Base-by-base conservation (phyloP, 495 filamentous ascomycete genomes). In the Achaetomiella virescens region DNA sequence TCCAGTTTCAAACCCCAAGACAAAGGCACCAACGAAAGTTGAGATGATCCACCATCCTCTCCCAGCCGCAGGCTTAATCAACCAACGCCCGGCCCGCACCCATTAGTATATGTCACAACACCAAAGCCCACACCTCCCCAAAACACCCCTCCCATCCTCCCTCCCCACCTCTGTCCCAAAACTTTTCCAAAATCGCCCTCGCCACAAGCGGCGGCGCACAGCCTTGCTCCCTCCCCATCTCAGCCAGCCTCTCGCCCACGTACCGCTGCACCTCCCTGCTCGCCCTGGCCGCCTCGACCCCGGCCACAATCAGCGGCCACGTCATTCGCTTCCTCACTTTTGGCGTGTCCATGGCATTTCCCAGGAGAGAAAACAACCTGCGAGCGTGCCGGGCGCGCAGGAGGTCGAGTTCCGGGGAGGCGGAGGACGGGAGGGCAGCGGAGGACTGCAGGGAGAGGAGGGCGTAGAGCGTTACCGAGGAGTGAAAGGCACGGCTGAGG, bases 281-380 rank as follows among this genome's bases (percentile, higher is more conserved):
- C 21, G 49, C 52, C 14, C 61, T 35, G 17, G 60, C 61, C 3
- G 66, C 66, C 46, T 68, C 61, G 11, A 71, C 68, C 1, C 71
- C 70, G 1, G 69, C 62, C 18, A 74, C 58, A 0, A 71, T 49
- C 8, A 72, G 57, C 43, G 70, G 63, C 71, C 71, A 73, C 11
- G 64, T 25, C 55, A 68, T 53, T 1, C 53, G 27, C 48, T 35
- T 48, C 29, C 21, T 45, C 12, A 53, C 33, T 9, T 2, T 33
- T 0, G 51, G 57, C 36, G 56, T 53, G 20, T 35, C 22, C 22
- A 70, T 8, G 6, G 61, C 64, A 10, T 55, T 21, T 14, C 36
- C 46, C 7, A 73, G 52, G 14, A 67, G 31, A 0, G 35, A 25
- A 6, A 66, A 59, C 6, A 67, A 21, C 20, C 2, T 3, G 3